Base-by-base conservation (phyloP, 192 early-diverging fungal species). In the Pilaira anomala region DNA sequence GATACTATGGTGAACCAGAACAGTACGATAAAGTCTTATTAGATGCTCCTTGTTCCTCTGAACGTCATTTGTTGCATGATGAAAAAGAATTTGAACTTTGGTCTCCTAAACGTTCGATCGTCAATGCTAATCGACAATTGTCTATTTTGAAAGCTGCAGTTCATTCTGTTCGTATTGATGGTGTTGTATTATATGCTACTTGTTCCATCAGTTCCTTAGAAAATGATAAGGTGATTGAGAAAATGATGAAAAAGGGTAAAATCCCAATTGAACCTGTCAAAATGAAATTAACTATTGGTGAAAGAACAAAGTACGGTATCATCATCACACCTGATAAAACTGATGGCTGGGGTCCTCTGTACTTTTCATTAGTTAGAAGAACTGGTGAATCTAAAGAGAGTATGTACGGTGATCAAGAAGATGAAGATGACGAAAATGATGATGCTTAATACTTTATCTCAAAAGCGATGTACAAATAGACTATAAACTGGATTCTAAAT, bases 261-360 rank as follows among this genome's bases (percentile, higher is more conserved):
- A 49, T 64, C 16, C 52, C 67, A 30, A 57, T 67, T 22, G 60
- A 76, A 49, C 46, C 60, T 12, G 18, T 72, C 11, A 60, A 59
- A 2, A 54, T 62, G 44, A 67, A 61, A 25, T 82, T 73, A 70
- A 55, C 67, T 7, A 59, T 84, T 16, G 82, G 82, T 18, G 82
- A 84, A 60, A 41, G 53, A 30, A 83, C 80, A 14, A 65, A 72
- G 36, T 65, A 65, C 58, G 82, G 82, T 16, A 83, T 80, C 78
- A 80, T 84, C 48, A 60, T 78, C 8, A 55, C 83, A 29, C 82
- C 82, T 7, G 82, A 84, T 59, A 65, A 45, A n/a, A 36, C 53
- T 7, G 80, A 73, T 41, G 69, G 82, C 3, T 83, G 78, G 80
- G 82, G 82, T 7, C 82, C 82, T 25, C 56, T 84, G n/a, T 84